Conservation (phyloP, 305 asterid genomes). For the Striga hermonthica region DNA sequence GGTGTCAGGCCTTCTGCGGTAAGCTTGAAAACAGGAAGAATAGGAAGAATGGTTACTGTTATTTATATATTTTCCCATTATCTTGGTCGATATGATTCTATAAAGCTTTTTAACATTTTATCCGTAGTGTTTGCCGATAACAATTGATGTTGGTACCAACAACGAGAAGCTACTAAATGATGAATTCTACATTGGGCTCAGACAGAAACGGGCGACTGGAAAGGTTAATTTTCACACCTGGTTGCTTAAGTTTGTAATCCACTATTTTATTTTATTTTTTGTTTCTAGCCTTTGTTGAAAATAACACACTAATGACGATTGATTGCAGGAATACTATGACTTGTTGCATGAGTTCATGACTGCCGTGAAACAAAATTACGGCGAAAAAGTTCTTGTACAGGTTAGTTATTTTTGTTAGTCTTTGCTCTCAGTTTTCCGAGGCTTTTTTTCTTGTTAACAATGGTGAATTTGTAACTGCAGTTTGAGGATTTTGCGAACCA, state of each 20-base stretch:
- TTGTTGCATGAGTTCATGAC: slow-evolving; percentile 3
- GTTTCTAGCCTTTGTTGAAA: neutral
- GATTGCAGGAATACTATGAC: slow-evolving; percentile 5
- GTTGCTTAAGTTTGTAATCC: neutral
- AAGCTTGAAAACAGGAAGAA: no score
- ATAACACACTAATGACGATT: neutral
- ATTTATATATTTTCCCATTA: neutral
- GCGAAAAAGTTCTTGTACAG: slow-evolving; percentile 5
- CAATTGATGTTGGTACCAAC: slow-evolving; percentile 1
- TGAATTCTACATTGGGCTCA: slow-evolving; percentile 7
- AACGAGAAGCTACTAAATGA: neutral
- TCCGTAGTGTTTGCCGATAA: neutral
- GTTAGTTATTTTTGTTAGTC: neutral
- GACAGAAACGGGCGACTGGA: neutral
- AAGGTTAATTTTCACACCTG: neutral
- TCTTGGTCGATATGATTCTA: neutral
- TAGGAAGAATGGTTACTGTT: no score
- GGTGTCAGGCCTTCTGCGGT: slow-evolving; percentile 10
- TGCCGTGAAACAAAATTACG: slow-evolving; percentile 8
- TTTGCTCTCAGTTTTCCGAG: neutral
- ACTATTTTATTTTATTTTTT: neutral
- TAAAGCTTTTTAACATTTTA: neutral
- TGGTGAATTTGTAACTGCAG: neutral
- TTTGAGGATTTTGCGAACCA: slow-evolving; percentile 18
- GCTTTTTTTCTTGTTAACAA: neutral